Base-by-base conservation (phyloP, 208 protist species). In the Leishmania turanica region DNA sequence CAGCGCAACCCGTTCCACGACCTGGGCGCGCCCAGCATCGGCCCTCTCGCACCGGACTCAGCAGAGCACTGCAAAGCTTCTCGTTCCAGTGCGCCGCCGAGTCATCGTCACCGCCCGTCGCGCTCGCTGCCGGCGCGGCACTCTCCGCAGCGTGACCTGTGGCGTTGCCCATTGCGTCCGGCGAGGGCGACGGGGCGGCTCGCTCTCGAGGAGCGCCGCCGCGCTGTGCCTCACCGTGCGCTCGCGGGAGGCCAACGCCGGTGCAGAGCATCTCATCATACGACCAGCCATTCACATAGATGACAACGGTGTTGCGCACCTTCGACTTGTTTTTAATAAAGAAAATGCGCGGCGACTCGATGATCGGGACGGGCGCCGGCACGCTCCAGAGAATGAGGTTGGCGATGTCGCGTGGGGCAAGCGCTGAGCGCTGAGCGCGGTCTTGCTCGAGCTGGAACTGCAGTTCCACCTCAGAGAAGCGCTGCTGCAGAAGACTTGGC, bases 251-350 rank as follows among this genome's bases (percentile, higher is more conserved):
- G 34, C 83, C 83, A 3, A 87, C 83, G 13, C 82, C 87, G 7
- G 87, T 88, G 75, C 86, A 87, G 79, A 94, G 86, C 85, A 97
- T 90, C 77, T 90, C 84, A 66, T 95, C 90, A 79, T 93, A 91
- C 40, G 91, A 92, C 91, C 89, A 94, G 17, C 92, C 92, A 69
- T 96, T 93, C 40, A 96, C 90, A 75, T 95, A 97, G 24, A 97
- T 70, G 13, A 95, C 80, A n/a, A 95, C 84, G 42, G 92, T 85
- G 84, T 95, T 90, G 17, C 91, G 87, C 56, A 97, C 58, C 17
- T 72, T 86, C 6, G 91, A 95, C 76, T 93, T 94, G 78, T 95
- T 96, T 75, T 87, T 88, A 68, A 97, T 75, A 62, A 95, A 93
- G 81, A 95, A 95, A 40, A 92, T 82, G 31, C 84, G 77, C 45